A percentile compares a stretch with the other conserved stretches of the same genome.
Evolutionary conservation across 2,329 filamentous ascomycete genomes (phyloP).

Genomic region (Fusarium austroafricanum): DNA sequence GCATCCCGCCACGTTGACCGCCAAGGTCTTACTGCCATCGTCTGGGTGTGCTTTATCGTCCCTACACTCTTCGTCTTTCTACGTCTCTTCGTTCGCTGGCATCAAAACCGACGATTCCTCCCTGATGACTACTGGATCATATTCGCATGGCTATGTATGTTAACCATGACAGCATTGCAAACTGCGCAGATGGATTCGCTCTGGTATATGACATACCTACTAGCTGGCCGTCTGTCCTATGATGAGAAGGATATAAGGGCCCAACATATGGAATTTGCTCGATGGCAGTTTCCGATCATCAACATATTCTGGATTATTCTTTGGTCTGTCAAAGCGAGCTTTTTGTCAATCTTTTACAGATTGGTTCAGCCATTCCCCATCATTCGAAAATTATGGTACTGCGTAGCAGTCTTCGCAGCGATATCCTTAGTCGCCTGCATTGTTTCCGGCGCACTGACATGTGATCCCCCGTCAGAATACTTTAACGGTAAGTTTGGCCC

Average conservation of each 20-base stretch:
- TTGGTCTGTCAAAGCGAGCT: slow-evolving; percentile 31
- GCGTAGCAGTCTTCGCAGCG: slow-evolving; percentile 5
- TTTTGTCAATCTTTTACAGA: slow-evolving; percentile 16
- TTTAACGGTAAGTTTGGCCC: slow-evolving; percentile 6
- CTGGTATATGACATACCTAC: slow-evolving; percentile 24
- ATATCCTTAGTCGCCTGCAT: slow-evolving; percentile 5
- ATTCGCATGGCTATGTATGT: slow-evolving; percentile 16
- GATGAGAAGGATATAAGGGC: background rate
- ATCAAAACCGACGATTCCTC: slow-evolving; percentile 14
- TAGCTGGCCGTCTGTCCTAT: slow-evolving; percentile 3
- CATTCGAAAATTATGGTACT: slow-evolving; percentile 19
- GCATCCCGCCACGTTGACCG: slow-evolving; percentile 10
- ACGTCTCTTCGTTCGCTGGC: slow-evolving; percentile 13
- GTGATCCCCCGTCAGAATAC: slow-evolving; percentile 13
- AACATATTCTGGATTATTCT: slow-evolving; percentile 31
- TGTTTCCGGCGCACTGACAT: slow-evolving; percentile 20
- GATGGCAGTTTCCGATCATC: slow-evolving; percentile 31
- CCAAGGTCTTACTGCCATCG: background rate
- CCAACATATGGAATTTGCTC: background rate
- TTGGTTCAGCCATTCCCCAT: slow-evolving; percentile 19
- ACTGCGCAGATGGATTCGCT: slow-evolving; percentile 27
- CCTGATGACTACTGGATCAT: slow-evolving; percentile 31
- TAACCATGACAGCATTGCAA: slow-evolving; percentile 29
- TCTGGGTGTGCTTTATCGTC: slow-evolving; percentile 24
- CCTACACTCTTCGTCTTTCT: slow-evolving; percentile 16